Evolutionary conservation across 768 basidiomycete species (phyloP).

Genomic region (Melanogaster broomeanus): DNA sequence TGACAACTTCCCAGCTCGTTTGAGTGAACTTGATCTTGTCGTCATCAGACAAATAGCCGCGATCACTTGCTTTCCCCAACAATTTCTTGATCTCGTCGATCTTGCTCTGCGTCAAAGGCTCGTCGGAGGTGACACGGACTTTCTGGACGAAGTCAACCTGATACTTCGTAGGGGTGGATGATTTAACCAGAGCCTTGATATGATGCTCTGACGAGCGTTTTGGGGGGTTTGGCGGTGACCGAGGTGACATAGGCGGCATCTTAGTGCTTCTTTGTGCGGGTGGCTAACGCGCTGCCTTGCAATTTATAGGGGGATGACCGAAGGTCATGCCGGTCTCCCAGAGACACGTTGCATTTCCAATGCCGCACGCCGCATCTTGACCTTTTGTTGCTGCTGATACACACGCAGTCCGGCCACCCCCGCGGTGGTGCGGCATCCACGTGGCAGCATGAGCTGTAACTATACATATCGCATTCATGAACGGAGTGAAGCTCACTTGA

Average conservation of each 20-base stretch:
- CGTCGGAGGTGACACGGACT: conserved; percentile 28
- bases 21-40: conserved; percentile 31
- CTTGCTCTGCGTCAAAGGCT: conserved; percentile 24
- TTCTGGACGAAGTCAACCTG: conserved; percentile 34
- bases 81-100: conserved; percentile 33
- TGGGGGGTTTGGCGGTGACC: conserved; percentile 3
- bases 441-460: conserved; percentile 15
- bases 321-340: not conserved
- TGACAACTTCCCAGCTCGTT: conserved; percentile 25
- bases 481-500: not conserved
- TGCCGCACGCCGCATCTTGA: conserved; percentile 15
- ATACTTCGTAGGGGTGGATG: conserved; percentile 13
- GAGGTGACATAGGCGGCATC: conserved; percentile 1
- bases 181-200: not conserved
- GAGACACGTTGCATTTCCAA: conserved; percentile 10
- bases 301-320: conserved; percentile 20
- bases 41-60: conserved; percentile 32
- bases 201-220: not conserved
- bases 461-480: conserved; percentile 22
- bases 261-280: not conserved
- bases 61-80: conserved; percentile 25
- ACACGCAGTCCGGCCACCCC: conserved; percentile 8
- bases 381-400: conserved; percentile 10
- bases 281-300: conserved; percentile 1
- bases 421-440: conserved; percentile 23